phyloP scores from a whole-genome alignment of 23 red algal species.

The Gracilaria vermiculophylla region DNA sequence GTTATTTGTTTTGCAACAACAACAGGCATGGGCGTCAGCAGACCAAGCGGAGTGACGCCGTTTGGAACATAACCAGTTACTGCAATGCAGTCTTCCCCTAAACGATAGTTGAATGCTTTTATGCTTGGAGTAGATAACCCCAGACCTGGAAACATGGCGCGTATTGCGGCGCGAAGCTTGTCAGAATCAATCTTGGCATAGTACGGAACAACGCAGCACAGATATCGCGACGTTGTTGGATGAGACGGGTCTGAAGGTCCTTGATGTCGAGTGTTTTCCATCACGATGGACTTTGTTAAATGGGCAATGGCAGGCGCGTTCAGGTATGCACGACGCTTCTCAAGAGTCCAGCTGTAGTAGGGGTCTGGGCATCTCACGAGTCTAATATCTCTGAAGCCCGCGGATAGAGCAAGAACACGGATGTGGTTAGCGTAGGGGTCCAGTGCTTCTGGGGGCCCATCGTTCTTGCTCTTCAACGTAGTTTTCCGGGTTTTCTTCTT shows the following conservation, averaged over 20 bases:
- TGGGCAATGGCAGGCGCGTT: conserved; percentile 59
- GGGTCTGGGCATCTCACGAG: conserved; percentile 49
- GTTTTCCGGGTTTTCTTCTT: neutral
- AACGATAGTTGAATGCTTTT: conserved; percentile 59
- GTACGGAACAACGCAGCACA: conserved; percentile 82
- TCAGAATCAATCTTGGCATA: conserved; percentile 66
- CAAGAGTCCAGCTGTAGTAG: conserved; percentile 74
- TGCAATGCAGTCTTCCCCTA: conserved; percentile 66
- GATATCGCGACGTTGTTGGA: conserved; percentile 45
- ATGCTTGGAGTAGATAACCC: conserved; percentile 28
- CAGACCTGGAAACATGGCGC: conserved; percentile 5
- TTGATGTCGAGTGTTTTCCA: conserved; percentile 80
- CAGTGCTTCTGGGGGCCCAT: conserved; percentile 20
- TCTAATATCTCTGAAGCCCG: conserved; percentile 30
- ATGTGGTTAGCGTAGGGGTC: conserved; percentile 44
- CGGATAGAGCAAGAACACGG: conserved; percentile 2
- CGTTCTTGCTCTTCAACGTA: neutral
- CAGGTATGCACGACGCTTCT: conserved; percentile 58
- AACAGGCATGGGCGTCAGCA: conserved; percentile 70
- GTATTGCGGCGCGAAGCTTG: conserved; percentile 45
- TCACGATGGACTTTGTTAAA: conserved; percentile 85
- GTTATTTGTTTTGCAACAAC: conserved; percentile 59
- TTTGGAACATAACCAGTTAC: conserved; percentile 89
- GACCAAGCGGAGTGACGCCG: conserved; percentile 82
- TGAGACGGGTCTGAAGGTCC: neutral